phyloP scores from a whole-genome alignment of 2,329 filamentous ascomycete species.

The Aspergillus tubingensis region DNA sequence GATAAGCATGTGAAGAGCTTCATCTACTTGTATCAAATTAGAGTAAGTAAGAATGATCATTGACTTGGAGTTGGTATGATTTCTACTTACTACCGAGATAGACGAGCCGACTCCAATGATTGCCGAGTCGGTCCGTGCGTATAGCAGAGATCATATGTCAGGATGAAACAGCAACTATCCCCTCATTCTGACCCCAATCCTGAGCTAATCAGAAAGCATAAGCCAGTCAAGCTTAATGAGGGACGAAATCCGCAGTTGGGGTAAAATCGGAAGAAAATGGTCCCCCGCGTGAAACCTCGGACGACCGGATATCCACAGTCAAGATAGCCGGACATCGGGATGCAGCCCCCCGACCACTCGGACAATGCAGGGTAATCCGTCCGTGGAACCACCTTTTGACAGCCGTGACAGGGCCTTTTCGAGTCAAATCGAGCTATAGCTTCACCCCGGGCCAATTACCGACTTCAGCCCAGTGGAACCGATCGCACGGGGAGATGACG shows the following conservation, averaged over 20 bases:
- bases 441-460: not conserved
- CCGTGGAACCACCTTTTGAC: not conserved
- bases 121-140: too few species aligned
- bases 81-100: too few species aligned
- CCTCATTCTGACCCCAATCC: too few species aligned
- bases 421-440: not conserved
- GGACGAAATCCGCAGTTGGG: too few species aligned
- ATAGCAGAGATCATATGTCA: too few species aligned
- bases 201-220: not conserved
- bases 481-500: not conserved
- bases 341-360: conserved; percentile 1
- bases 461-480: not conserved
- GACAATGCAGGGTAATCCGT: not conserved
- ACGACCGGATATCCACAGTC: not conserved
- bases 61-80: too few species aligned
- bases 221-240: not conserved
- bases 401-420: not conserved
- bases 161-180: too few species aligned
- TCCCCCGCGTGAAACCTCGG: not conserved
- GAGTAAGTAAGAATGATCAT: too few species aligned
- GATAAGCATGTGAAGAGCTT: not conserved
- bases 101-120: too few species aligned
- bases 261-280: not conserved
- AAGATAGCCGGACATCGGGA: conserved; percentile 4
- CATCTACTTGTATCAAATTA: not conserved